These are phyloP conservation scores for Kodamaea fukazawae DNA, from an alignment of 805 yeast species.

Conservation along the genomic window DNA sequence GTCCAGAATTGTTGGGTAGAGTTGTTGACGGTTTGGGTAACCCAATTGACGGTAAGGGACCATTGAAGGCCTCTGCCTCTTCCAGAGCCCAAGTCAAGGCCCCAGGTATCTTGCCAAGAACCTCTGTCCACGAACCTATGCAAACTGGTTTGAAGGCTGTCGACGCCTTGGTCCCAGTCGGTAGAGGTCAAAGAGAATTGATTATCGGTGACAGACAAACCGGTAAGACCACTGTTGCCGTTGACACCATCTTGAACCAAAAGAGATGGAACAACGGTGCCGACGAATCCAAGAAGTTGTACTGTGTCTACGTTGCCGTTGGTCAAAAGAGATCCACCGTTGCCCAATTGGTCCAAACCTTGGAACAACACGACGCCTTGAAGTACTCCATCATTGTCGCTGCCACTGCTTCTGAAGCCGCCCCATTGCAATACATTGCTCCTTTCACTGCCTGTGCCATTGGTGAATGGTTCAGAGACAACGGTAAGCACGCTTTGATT, in stretches of 20 bases:
- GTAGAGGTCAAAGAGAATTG: conserved; percentile 99
- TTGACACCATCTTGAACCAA: conserved; percentile 98
- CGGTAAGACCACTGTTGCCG: conserved; percentile 99
- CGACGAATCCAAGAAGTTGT: conserved; percentile 96
- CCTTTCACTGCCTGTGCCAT: conserved; percentile 99
- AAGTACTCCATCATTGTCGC: conserved; percentile 98
- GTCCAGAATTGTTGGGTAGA: conserved; percentile 97
- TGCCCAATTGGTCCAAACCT: conserved; percentile 98
- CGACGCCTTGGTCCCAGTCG: conserved; percentile 98
- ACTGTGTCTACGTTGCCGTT: conserved; percentile 99
- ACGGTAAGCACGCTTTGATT: conserved; percentile 96
- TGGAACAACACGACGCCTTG: conserved; percentile 97
- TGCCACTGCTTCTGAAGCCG: conserved; percentile 99
- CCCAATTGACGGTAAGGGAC: conserved; percentile 99
- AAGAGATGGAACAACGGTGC: conserved; percentile 96
- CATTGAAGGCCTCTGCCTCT: conserved; percentile 78
- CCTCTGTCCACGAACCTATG: conserved; percentile 97
- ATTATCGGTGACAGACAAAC: conserved; percentile 99
- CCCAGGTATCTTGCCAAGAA: conserved; percentile 99
- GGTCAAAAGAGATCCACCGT: conserved; percentile 99
- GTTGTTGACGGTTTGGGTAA: conserved; percentile 99
- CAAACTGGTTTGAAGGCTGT: conserved; percentile 99
- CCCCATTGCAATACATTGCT: conserved; percentile 99
- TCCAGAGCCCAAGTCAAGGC: conserved; percentile 99
- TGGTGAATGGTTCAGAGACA: conserved; percentile 99